These are phyloP conservation scores for Elsinoe batatas DNA, from an alignment of 2,329 filamentous ascomycete species.

Conservation along the genomic window DNA sequence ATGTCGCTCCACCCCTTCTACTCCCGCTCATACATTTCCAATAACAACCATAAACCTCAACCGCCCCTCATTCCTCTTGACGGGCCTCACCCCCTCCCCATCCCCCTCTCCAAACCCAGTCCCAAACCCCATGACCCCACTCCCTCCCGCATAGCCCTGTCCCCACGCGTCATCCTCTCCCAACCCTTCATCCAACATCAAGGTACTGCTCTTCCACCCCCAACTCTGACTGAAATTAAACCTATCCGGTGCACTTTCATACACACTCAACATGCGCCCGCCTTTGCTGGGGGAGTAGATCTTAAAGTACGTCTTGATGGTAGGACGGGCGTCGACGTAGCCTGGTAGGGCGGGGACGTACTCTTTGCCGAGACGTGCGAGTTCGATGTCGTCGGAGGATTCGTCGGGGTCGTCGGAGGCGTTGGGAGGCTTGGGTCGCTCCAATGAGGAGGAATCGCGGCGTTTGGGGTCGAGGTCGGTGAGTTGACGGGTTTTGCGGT, in stretches of 20 bases:
- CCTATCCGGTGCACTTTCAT: conserved; percentile 47
- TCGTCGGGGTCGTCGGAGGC: conserved; percentile 17
- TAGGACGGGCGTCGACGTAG: conserved; percentile 46
- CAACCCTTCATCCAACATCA: conserved; percentile 44
- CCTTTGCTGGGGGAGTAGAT: conserved; percentile 51
- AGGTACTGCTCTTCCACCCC: conserved; percentile 52
- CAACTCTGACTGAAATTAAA: conserved; percentile 53
- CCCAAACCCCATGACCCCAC: conserved; percentile 16
- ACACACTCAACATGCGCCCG: conserved; percentile 49
- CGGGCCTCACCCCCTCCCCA: conserved; percentile 17
- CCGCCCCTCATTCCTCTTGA: conserved; percentile 32
- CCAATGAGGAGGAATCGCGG: conserved; percentile 12
- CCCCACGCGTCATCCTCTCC: conserved; percentile 25
- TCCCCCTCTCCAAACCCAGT: conserved; percentile 18
- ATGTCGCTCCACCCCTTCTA: too few relatives aligned
- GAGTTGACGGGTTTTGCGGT: conserved; percentile 21
- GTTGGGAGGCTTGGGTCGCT: conserved; percentile 3
- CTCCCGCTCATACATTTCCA: conserved; percentile 39
- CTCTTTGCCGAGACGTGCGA: conserved; percentile 19
- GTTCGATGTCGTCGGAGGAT: conserved; percentile 13
- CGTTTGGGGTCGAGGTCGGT: conserved; percentile 17
- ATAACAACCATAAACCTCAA: conserved; percentile 52
- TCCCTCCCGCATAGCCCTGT: conserved; percentile 27
- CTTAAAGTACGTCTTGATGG: conserved; percentile 53
- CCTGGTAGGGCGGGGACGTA: conserved; percentile 39